Percentiles rank a stretch among this genome's conserved stretches.
Conservation (phyloP, 1,284 basidiomycete species). For the Inonotus hispidus region DNA sequence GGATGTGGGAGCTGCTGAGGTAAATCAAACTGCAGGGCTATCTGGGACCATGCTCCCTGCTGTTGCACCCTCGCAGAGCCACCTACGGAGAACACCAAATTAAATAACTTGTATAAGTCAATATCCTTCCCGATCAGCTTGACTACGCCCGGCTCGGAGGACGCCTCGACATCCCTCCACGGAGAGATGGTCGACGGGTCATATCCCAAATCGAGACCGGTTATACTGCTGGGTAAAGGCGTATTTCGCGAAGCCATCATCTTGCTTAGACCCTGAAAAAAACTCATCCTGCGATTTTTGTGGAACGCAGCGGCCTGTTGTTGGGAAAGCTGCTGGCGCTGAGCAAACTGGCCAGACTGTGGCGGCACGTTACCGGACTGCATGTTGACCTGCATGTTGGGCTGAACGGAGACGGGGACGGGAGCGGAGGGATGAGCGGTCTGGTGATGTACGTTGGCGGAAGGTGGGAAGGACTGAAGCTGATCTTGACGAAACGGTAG, state of each 20-base stretch:
- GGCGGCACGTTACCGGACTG: no score
- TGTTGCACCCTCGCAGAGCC: conserved; percentile 45
- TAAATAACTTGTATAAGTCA: conserved; percentile 69
- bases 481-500: conserved; percentile 15
- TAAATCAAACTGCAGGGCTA: conserved; percentile 55
- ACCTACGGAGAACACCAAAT: conserved; percentile 48
- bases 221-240: conserved; percentile 63
- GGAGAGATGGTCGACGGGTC: conserved; percentile 49
- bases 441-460: conserved; percentile 25
- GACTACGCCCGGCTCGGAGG: conserved; percentile 51
- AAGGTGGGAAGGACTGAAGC: conserved; percentile 25
- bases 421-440: conserved; percentile 21
- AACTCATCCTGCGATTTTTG: conserved; percentile 51
- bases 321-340: conserved; percentile 31
- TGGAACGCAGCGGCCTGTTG: conserved; percentile 22
- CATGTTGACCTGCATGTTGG: conserved; percentile 18
- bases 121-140: conserved; percentile 74
- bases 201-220: conserved; percentile 50
- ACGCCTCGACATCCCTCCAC: conserved; percentile 58
- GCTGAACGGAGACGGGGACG: conserved; percentile 16
- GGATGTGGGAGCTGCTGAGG: conserved; percentile 50
- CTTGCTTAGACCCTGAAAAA: conserved; percentile 51
- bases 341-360: conserved; percentile 31
- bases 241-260: conserved; percentile 47
- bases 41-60: conserved; percentile 44